These are phyloP conservation scores for Entomortierella chlamydospora DNA, from an alignment of 192 early-diverging fungal genomes.

Conservation along the genomic window DNA sequence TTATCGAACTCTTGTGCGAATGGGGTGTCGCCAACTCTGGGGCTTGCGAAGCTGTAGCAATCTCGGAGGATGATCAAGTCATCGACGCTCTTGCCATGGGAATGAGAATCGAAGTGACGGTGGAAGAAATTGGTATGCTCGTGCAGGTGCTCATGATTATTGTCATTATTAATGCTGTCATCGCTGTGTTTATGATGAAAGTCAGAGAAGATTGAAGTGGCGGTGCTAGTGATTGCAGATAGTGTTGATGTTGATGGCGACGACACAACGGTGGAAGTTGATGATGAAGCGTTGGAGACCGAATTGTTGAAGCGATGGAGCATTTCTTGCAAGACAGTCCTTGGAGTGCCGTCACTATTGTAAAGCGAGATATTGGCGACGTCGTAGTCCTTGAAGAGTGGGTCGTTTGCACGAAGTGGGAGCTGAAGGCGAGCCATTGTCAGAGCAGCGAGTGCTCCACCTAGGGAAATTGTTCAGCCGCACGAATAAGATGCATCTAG, in stretches of 20 bases:
- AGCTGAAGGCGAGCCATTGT: slow-evolving; percentile 58
- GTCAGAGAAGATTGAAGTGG: background rate
- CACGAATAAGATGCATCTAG: background rate
- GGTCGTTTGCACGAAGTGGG: slow-evolving; percentile 35
- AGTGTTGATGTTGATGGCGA: background rate
- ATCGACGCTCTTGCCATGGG: background rate
- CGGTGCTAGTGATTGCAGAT: background rate
- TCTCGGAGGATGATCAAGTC: slow-evolving; percentile 50
- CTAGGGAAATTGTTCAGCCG: too few species aligned
- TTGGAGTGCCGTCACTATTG: slow-evolving; percentile 11
- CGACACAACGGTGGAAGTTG: background rate
- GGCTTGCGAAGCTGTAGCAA: slow-evolving; percentile 58
- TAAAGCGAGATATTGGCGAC: background rate
- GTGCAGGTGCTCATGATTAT: background rate
- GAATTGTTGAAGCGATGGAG: slow-evolving; percentile 12
- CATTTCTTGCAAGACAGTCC: slow-evolving; percentile 42
- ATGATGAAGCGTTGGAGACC: background rate
- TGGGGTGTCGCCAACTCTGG: slow-evolving; percentile 56
- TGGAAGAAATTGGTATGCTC: background rate
- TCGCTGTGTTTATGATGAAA: background rate
- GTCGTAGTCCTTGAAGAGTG: slow-evolving; percentile 17
- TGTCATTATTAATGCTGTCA: background rate
- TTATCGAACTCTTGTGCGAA: slow-evolving; percentile 61
- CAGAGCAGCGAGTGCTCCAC: slow-evolving; percentile 58
- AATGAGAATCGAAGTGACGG: background rate